Evolutionary conservation across 192 early-diverging fungal genomes (phyloP), one percentile per base, ranked within the genome.

Genomic region (Piromyces finnis): DNA sequence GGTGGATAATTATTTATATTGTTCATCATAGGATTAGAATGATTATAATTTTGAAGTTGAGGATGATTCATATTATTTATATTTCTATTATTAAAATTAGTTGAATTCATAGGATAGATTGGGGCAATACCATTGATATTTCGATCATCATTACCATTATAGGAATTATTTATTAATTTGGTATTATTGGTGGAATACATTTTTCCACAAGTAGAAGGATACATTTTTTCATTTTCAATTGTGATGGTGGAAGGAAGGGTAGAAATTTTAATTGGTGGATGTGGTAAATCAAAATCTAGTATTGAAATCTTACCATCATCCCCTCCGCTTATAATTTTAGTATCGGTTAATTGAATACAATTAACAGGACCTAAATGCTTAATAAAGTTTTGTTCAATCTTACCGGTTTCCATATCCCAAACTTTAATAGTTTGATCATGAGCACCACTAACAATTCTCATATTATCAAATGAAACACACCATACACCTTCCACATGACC

Each of bases 311-410:
- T 88, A 11, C 94, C 94, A 84, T 95, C 95, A 59, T 96, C 93
- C 36, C 93, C 92, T 17, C 94, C 95, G 30, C 92, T 91, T 26
- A 97, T 85, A 80, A 99, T 90, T 77, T 92, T 91, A 1, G 95
- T 96, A 84, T 99, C 96, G 77, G 93, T 92, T 36, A 97, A 84
- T 3, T 90, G 89, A 81, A 95, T 90, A 79, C 92, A 92, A 59
- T 92, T 95, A 29, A 98, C 92, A 22, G 94, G 89, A 3, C 89
- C 93, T 32, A 87, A 81, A 79, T 93, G 90, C 5, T 88, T 90
- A 26, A 86, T 82, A 22, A 94, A 84, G 0, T 92, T 91, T 81
- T 91, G 89, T 29, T 93, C 86, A 81, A 90, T 91, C n/a, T 88
- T 80, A 28, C 91, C 90, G 27, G 88, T 88, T 35, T 91, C 88